Evolutionary conservation across 2,329 filamentous ascomycete species (phyloP), one percentile per base, ranked within the genome.

Genomic region (Piedraia hortae): DNA sequence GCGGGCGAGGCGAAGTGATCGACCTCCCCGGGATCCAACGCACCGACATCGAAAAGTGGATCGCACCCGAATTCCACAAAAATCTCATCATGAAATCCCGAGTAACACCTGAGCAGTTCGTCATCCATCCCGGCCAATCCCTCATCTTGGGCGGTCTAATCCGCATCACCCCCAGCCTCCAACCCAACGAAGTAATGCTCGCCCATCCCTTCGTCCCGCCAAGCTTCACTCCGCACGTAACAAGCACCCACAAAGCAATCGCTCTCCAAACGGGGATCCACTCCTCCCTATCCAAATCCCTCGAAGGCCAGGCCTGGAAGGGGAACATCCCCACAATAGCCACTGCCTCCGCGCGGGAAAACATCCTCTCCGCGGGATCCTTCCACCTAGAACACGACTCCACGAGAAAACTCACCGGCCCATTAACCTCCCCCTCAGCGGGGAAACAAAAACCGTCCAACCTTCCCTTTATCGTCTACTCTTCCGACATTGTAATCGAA

Each of bases 11-110:
- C 25, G 88, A 97, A 43, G 55, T 97, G 15, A 75, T 97, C 35
- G 85, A 97, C 41, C 56, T 97, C 8, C 85, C 85, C 0, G 85
- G 85, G 1, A 51, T 97, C 15, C 60, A 67, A 5, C 66, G 85
- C 20, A 68, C 64, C 12, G 59, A 65, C 9, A 51, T 93, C 4
- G 68, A 75, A 21, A 46, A 61, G 1, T 66, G 71, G 38, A 69
- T 91, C 21, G 49, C 58, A 18, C 58, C 68, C 18, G 54, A 68
- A 28, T 50, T 72, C 35, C 65, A 64, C 18, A 44, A 56, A 6
- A 59, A 62, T 4, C 51, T 91, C 10, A 58, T 89, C 26, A 88
- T 97, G 78, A 67, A 62, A 27, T 55, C 56, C 15, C 68, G 78
- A 15, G 51, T 80, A 24, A 59, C 63, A 2, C 73, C 82, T 0